Conservation (phyloP, 2,329 filamentous ascomycete species). For the Ceratocystis harringtonii region DNA sequence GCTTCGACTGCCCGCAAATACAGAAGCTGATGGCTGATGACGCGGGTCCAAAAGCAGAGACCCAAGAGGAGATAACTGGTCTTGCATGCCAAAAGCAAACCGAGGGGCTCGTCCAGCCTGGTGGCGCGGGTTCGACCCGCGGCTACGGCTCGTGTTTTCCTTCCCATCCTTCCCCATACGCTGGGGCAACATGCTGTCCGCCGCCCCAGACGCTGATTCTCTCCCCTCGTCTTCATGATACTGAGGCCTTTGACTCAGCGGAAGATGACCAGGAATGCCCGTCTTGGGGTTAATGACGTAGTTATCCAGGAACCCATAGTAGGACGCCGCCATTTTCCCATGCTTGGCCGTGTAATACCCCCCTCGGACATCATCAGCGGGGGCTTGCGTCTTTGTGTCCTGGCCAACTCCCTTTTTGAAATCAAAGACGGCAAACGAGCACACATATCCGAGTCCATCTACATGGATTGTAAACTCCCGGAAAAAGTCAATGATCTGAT, state of each 20-base stretch:
- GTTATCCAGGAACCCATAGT: conserved; percentile 87
- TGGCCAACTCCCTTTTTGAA: conserved; percentile 65
- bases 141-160: background rate
- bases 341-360: conserved; percentile 94
- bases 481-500: conserved; percentile 94
- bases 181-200: background rate
- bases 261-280: conserved; percentile 46
- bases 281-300: conserved; percentile 64
- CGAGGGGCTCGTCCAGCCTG: conserved; percentile 8
- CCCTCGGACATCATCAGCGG: conserved; percentile 52
- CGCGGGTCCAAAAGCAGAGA: conserved; percentile 62
- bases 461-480: conserved; percentile 95
- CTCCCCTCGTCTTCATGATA: conserved; percentile 18
- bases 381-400: conserved; percentile 22
- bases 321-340: conserved; percentile 95
- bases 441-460: conserved; percentile 88
- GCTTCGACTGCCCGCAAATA: conserved; percentile 32
- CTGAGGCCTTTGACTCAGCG: conserved; percentile 34
- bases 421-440: conserved; percentile 93
- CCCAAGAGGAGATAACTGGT: conserved; percentile 48
- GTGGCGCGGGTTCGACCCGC: background rate
- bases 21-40: conserved; percentile 46
- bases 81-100: conserved; percentile 41
- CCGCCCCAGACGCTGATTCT: background rate
- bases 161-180: background rate